Percentiles rank a stretch among this genome's conserved stretches.
Evolutionary conservation across 306 rosid species (phyloP).

Genomic region (Malus sieversii): DNA sequence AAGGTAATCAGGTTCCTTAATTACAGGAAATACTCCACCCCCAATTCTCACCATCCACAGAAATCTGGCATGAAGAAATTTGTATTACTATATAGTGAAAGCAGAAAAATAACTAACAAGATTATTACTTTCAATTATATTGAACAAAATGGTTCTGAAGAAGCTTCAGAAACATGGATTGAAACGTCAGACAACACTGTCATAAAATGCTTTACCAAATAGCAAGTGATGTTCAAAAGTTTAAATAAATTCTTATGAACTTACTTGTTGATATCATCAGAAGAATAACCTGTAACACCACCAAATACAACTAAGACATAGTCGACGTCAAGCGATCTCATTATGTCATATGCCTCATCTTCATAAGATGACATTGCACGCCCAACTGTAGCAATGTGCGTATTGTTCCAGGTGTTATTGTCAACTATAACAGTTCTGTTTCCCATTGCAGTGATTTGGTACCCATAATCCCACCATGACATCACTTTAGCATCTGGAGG

Average conservation of each 20-base stretch:
- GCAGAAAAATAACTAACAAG: neutral
- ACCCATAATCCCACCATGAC: slow-evolving; percentile 99
- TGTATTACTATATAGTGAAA: neutral
- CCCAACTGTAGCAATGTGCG: slow-evolving; percentile 99
- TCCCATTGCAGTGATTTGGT: slow-evolving; percentile 99
- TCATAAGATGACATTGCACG: slow-evolving; percentile 99
- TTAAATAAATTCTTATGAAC: slow-evolving; percentile 16
- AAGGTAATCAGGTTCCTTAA: slow-evolving; percentile 97
- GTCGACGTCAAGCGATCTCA: slow-evolving; percentile 88
- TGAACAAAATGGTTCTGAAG: neutral
- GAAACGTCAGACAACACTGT: too few relatives aligned
- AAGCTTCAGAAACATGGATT: neutral
- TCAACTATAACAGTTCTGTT: slow-evolving; percentile 98
- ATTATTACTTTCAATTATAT: neutral
- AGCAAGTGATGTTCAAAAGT: neutral
- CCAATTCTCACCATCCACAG: slow-evolving; percentile 99
- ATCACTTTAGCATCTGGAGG: slow-evolving; percentile 94
- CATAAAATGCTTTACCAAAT: neutral
- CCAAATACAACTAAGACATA: slow-evolving; percentile 97
- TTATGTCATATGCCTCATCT: slow-evolving; percentile 92
- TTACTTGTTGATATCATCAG: slow-evolving; percentile 99
- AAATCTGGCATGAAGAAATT: slow-evolving; percentile 46
- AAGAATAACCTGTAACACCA: slow-evolving; percentile 98
- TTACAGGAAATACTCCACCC: slow-evolving; percentile 95
- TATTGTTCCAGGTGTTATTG: slow-evolving; percentile 99